These are phyloP conservation scores for Boletus barrowsii DNA, from an alignment of 768 basidiomycete species.

Conservation along the genomic window DNA sequence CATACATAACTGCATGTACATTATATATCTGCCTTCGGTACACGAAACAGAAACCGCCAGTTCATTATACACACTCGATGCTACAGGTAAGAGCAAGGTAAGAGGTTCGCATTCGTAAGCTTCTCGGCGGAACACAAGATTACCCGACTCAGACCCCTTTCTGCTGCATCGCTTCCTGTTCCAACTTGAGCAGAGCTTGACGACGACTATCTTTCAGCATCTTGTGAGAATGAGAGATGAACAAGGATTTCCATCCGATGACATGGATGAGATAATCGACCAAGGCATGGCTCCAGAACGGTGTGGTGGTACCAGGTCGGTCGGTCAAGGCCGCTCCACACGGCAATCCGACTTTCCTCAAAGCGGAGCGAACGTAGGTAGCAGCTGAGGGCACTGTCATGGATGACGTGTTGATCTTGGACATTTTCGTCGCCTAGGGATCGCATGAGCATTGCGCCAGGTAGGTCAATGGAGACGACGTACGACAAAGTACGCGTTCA, in stretches of 20 bases:
- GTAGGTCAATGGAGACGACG: conserved; percentile 26
- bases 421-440: conserved; percentile 82
- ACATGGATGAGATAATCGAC: conserved; percentile 66
- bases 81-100: too few species aligned
- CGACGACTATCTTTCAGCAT: conserved; percentile 76
- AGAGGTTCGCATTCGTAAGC: too few species aligned
- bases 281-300: conserved; percentile 88
- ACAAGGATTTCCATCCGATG: conserved; percentile 49
- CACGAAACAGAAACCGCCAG: too few species aligned
- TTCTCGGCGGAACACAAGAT: neutral
- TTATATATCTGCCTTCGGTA: too few species aligned
- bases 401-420: conserved; percentile 79
- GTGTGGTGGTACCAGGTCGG: conserved; percentile 72
- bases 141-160: conserved; percentile 18
- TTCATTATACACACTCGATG: too few species aligned
- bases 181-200: conserved; percentile 58
- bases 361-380: conserved; percentile 71
- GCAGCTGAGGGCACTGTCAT: conserved; percentile 69
- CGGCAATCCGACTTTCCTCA: conserved; percentile 69
- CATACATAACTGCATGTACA: too few species aligned
- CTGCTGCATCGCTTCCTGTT: conserved; percentile 53
- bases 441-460: neutral
- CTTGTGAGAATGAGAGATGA: conserved; percentile 60
- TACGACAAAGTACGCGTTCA: conserved; percentile 95
- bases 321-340: conserved; percentile 76